Base-by-base conservation (phyloP, 495 filamentous ascomycete genomes). In the Wilcoxina mikolae region DNA sequence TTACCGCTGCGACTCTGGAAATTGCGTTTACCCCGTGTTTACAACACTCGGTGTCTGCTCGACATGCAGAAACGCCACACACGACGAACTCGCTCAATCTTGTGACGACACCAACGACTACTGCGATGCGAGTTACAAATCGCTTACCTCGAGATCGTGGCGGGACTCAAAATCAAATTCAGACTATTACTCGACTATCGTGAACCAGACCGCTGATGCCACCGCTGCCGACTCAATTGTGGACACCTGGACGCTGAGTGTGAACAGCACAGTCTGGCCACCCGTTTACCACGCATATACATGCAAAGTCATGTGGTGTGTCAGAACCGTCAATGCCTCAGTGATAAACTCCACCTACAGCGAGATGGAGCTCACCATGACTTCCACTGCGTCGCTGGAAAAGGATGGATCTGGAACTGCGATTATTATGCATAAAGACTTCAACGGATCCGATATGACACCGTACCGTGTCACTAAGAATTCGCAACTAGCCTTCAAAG, bases 301-400 rank as follows among this genome's bases (percentile, higher is more conserved):
- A 18, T 63, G 60, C 33, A 52, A 56, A 4, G 39, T 63, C 23
- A 55, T 31, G 24, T 63, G 60, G 60, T 63, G 60, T 24, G 50
- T 50, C 18, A 58, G 61, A 44, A 51, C 28, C 2, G 35, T 62
- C 11, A 23, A 27, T 1, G 59, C 60, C 0, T 7, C 11, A 10
- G 59, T 63, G 4, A n/a, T 15, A 2, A 39, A 58, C 12, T 55
- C 59, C 15, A 53, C 50, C 26, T 63, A 63, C 56, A 24, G 23
- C 4, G 59, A 63, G 43, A 28, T 7, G 4, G 45, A 48, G 23
- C 4, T 48, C 7, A 10, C 11, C 4, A 48, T 5, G 9, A 18
- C 4, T 7, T 4, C 22, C 7, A 27, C 4, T 9, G 23, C 27
- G 4, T 23, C 10, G 25, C 45, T 23, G 7, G 45, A 48, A n/a